phyloP scores from a whole-genome alignment of 1,139 yeast genomes.

The Geotrichum siamense region DNA sequence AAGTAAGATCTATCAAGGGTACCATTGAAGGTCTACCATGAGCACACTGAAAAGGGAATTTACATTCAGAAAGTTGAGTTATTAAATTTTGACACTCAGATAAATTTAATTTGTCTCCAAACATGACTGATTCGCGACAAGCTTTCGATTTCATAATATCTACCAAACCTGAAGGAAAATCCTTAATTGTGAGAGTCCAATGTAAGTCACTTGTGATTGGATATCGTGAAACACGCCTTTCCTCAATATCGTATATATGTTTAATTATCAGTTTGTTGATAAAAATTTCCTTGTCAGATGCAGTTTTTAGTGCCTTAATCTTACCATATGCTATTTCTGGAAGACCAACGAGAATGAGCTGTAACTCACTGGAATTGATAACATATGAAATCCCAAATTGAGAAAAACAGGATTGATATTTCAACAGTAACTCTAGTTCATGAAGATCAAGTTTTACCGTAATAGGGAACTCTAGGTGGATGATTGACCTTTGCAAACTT shows the following conservation, averaged over 20 bases:
- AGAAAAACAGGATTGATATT: slow-evolving; percentile 13
- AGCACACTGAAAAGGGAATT: slow-evolving; percentile 71
- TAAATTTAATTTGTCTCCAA: slow-evolving; percentile 49
- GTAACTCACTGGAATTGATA: slow-evolving; percentile 1
- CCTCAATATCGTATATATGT: slow-evolving; percentile 18
- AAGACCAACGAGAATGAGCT: slow-evolving; percentile 21
- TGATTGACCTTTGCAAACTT: slow-evolving; percentile 2
- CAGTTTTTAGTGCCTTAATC: slow-evolving; percentile 2
- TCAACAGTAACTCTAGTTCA: slow-evolving; percentile 29
- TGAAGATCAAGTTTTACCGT: slow-evolving; percentile 25
- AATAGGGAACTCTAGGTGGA: slow-evolving; percentile 21
- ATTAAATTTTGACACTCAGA: slow-evolving; percentile 45
- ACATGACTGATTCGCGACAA: slow-evolving; percentile 62
- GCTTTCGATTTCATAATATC: slow-evolving; percentile 56
- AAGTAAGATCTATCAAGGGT: slow-evolving; percentile 41
- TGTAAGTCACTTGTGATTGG: slow-evolving; percentile 9
- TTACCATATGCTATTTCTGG: slow-evolving; percentile 19
- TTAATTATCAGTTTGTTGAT: slow-evolving; percentile 18
- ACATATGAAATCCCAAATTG: slow-evolving; percentile 24
- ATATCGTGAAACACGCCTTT: slow-evolving; percentile 15
- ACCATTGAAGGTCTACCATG: slow-evolving; percentile 77
- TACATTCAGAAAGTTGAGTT: slow-evolving; percentile 41
- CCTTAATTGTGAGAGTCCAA: slow-evolving; percentile 16
- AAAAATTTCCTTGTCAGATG: slow-evolving; percentile 12
- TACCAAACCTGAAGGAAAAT: slow-evolving; percentile 34